phyloP scores from a whole-genome alignment of 176 grass and related monocot genomes.

The Eragrostis nindensis region DNA sequence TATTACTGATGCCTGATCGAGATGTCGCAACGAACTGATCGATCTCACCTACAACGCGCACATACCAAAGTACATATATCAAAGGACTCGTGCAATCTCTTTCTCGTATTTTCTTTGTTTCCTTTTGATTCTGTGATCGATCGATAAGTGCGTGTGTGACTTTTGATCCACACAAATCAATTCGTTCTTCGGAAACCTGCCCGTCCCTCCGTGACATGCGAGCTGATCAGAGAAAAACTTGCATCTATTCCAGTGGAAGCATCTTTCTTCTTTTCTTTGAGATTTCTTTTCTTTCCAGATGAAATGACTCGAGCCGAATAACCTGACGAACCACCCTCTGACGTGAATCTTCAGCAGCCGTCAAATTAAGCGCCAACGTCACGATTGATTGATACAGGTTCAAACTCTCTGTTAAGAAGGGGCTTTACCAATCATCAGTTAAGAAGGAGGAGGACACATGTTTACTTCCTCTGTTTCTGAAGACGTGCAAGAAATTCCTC shows the following conservation, averaged over 20 bases:
- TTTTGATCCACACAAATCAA: not conserved
- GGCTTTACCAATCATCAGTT: too few species aligned
- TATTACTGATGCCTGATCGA: slow-evolving; percentile 31
- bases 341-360: too few species aligned
- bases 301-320: not conserved
- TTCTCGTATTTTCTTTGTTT: not conserved
- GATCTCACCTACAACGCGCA: slow-evolving; percentile 6
- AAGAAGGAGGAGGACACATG: too few species aligned
- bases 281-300: not conserved
- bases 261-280: too few species aligned
- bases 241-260: not conserved
- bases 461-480: too few species aligned
- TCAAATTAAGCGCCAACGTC: too few species aligned
- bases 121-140: not conserved
- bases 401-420: not conserved
- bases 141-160: not conserved
- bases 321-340: too few species aligned
- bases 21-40: slow-evolving; percentile 33
- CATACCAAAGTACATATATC: not conserved
- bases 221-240: slow-evolving; percentile 23
- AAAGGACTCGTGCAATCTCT: not conserved
- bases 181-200: not conserved
- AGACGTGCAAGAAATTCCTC: not conserved
- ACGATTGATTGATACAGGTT: too few species aligned
- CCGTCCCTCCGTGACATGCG: slow-evolving; percentile 28